Percentiles rank a stretch among this genome's conserved stretches.
Evolutionary conservation across 441 rosid species (phyloP).

Genomic region (Populus trichocarpa): DNA sequence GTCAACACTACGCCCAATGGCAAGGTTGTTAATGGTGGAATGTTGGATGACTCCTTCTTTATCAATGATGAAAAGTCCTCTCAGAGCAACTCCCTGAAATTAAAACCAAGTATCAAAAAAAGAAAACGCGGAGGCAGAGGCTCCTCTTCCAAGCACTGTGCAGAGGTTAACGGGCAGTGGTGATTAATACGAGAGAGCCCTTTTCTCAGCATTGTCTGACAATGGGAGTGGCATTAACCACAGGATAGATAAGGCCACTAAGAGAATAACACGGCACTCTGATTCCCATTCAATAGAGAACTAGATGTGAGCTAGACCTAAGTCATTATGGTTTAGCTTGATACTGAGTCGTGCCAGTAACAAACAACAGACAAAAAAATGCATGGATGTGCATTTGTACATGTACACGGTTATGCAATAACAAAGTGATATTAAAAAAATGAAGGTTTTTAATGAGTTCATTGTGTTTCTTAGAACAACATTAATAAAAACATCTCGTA

Average conservation of each 20-base stretch:
- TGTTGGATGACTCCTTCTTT: constrained; percentile 87
- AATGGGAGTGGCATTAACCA: neutral
- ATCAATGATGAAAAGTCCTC: constrained; percentile 88
- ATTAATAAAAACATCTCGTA: constrained; percentile 17
- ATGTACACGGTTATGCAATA: neutral
- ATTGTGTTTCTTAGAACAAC: neutral
- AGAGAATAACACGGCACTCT: neutral
- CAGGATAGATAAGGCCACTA: neutral
- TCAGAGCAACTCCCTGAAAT: constrained; percentile 71
- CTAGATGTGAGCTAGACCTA: neutral
- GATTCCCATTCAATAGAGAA: neutral
- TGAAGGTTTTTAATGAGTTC: neutral
- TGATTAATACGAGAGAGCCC: neutral
- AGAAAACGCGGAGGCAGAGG: neutral
- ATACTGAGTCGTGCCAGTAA: neutral
- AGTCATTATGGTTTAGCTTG: neutral
- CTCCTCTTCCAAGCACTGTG: neutral
- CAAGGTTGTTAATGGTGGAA: constrained; percentile 86
- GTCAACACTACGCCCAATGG: constrained; percentile 84
- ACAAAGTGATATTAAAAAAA: neutral
- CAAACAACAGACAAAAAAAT: neutral
- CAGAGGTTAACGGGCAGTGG: neutral
- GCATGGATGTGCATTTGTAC: neutral
- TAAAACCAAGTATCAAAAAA: constrained; percentile 2
- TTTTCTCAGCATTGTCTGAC: neutral